These are phyloP conservation scores for Dysphania ambrosioides DNA, from an alignment of 148 eudicot genomes.

Conservation along the genomic window DNA sequence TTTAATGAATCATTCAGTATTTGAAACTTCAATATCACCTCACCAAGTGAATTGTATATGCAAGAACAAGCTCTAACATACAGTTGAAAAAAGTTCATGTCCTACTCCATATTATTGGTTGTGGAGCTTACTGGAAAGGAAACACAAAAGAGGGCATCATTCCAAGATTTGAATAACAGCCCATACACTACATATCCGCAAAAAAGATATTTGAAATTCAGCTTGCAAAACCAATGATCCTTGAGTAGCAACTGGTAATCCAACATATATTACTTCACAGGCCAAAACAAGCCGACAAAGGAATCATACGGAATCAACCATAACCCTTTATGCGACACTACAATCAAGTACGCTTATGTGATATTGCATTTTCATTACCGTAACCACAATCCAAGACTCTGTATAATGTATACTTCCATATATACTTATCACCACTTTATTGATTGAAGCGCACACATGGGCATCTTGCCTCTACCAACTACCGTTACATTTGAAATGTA, in stretches of 20 bases:
- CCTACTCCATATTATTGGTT: background rate
- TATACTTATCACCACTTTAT: too few relatives aligned
- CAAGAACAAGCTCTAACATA: background rate
- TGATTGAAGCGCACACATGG: too few relatives aligned
- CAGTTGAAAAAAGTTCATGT: constrained; percentile 6
- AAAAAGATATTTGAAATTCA: background rate
- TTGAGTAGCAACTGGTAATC: background rate
- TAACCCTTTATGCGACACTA: background rate
- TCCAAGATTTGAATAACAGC: background rate
- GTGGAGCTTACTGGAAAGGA: background rate
- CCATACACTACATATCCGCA: background rate
- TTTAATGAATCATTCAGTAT: too few relatives aligned
- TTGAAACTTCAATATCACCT: background rate
- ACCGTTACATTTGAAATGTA: too few relatives aligned
- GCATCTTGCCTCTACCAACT: too few relatives aligned
- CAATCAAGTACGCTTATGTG: background rate
- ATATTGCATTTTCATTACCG: background rate
- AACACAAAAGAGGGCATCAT: background rate
- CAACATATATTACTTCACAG: background rate
- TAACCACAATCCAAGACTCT: background rate
- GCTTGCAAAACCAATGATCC: background rate
- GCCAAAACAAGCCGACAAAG: background rate
- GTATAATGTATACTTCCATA: background rate
- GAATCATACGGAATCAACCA: background rate
- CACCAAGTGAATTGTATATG: background rate